Evolutionary conservation across 768 basidiomycete species (phyloP), one percentile per base, ranked within the genome.

Genomic region (Roridomyces roridus): DNA sequence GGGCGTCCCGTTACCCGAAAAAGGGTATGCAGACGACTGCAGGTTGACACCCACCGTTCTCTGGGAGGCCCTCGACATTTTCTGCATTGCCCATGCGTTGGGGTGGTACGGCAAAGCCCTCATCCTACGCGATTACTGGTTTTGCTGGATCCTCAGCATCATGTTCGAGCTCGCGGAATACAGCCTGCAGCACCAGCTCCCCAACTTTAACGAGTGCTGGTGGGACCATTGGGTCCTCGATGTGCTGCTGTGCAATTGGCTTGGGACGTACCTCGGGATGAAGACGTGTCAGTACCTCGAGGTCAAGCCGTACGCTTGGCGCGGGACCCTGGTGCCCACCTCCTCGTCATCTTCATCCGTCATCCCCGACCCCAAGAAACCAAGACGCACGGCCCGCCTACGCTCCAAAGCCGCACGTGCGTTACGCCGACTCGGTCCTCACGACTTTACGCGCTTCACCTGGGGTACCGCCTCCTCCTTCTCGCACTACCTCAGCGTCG

Each of bases 151-250:
- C 64, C 73, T 94, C 57, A 92, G 91, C 70, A 81, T 94, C 49
- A 91, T 91, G 20, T 94, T 94, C 63, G 92, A 94, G 69, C 80
- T 94, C 28, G 92, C 92, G 18, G 92, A 94, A 71, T 94, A 94
- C 74, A 91, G 89, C 52, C 72, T 94, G 14, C 88, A 92, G 67
- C 92, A 94, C 71, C 92, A 94, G 68, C 73, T 94, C n/a, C 77
- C 92, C 21, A 94, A 94, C 69, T 94, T 94, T 68, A 87, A 84
- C 45, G 92, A 94, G 90, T 94, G 92, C 67, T 94, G 92, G 92
- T 94, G 92, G 92, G 92, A 94, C 69, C 92, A 94, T 77, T 94
- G 92, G 92, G 78, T 94, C 59, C 78, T 94, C 47, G 92, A 94
- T 70, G 92, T 94, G 40, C 77, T 94, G 46, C 63, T 94, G 35